Evolutionary conservation across 2,329 filamentous ascomycete genomes (phyloP).

Genomic region (Fusarium sp.): DNA sequence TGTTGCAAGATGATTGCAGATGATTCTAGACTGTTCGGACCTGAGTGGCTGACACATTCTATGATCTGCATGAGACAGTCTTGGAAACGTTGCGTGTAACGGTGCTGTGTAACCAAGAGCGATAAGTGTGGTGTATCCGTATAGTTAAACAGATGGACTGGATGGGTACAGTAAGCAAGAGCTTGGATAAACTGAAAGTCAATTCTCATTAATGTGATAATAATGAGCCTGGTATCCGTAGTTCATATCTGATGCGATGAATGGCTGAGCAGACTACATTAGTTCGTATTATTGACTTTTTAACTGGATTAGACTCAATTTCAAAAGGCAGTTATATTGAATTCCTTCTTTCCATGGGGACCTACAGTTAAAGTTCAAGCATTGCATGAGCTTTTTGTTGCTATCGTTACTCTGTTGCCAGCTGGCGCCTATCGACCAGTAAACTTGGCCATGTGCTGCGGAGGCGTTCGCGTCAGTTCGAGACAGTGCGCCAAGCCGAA

Average conservation of each 20-base stretch:
- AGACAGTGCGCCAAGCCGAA: slow-evolving; percentile 9
- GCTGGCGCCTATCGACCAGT: slow-evolving; percentile 30
- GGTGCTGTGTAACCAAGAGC: slow-evolving; percentile 3
- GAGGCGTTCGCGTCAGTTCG: slow-evolving; percentile 41
- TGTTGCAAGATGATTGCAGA: slow-evolving; percentile 6
- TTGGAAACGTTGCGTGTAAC: slow-evolving; percentile 8
- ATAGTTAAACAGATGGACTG: neutral
- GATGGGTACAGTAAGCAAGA: neutral
- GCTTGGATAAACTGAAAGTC: neutral
- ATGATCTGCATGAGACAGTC: slow-evolving; percentile 6
- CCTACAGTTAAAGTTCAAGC: neutral
- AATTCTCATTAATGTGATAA: neutral
- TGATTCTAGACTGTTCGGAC: slow-evolving; percentile 31
- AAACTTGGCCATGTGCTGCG: slow-evolving; percentile 26
- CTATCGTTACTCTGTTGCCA: slow-evolving; percentile 2
- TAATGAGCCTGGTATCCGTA: too few relatives aligned
- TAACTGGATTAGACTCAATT: neutral
- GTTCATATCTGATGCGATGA: neutral
- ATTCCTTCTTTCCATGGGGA: neutral
- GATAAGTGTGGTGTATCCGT: neutral
- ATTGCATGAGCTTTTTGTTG: neutral
- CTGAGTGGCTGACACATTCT: slow-evolving; percentile 11
- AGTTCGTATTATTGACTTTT: neutral
- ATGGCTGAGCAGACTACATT: neutral
- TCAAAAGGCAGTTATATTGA: neutral